phyloP scores from a whole-genome alignment of 495 filamentous ascomycete genomes.

The Aspergillus egyptiacus region DNA sequence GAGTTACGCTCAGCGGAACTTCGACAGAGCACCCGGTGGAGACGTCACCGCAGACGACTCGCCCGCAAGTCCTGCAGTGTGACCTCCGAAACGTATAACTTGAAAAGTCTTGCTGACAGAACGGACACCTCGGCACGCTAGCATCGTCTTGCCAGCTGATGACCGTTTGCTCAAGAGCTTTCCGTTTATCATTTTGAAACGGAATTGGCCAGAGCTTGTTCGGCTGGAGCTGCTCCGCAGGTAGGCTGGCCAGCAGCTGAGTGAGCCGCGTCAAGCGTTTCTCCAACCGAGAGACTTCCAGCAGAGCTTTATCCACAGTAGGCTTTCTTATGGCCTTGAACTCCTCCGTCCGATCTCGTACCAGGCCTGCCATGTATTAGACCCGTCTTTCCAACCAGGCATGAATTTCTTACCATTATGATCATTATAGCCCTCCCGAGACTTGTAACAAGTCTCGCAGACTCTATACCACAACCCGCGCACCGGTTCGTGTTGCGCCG shows the following conservation, averaged over 20 bases:
- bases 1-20: constrained; percentile 69
- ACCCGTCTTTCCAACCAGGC: background rate
- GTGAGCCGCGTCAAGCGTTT: constrained; percentile 89
- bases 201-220: constrained; percentile 53
- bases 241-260: constrained; percentile 67
- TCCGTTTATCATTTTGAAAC: constrained; percentile 60
- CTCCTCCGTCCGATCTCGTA: constrained; percentile 60
- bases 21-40: constrained; percentile 79
- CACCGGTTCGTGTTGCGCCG: constrained; percentile 86
- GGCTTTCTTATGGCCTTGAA: constrained; percentile 66
- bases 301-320: constrained; percentile 71
- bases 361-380: constrained; percentile 39
- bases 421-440: constrained; percentile 90
- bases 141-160: constrained; percentile 94
- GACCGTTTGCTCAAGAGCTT: constrained; percentile 80
- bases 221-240: constrained; percentile 50
- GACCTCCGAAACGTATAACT: constrained; percentile 85
- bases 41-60: constrained; percentile 84
- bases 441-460: constrained; percentile 98
- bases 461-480: constrained; percentile 90
- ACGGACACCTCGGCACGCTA: constrained; percentile 72
- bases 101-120: constrained; percentile 91
- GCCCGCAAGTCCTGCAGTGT: constrained; percentile 89
- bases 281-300: constrained; percentile 85
- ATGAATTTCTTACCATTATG: constrained; percentile 51